Evolutionary conservation across 176 grass and related monocot species (phyloP).

Genomic region (Eleusine indica): DNA sequence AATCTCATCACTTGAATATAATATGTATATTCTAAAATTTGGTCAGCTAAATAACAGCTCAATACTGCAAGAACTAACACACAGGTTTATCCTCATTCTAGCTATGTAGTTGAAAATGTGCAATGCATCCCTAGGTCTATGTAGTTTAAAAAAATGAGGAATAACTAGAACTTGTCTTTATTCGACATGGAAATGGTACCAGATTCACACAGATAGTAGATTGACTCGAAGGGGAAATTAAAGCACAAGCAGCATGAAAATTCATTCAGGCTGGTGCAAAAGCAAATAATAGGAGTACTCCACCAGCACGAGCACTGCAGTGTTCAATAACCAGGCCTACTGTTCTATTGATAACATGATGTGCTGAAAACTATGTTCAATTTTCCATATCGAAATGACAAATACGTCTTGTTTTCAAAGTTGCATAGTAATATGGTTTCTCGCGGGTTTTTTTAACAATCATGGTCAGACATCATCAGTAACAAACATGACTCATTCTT

Average conservation of each 20-base stretch:
- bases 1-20: not conserved
- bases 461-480: conserved; percentile 20
- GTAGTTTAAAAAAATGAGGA: conserved; percentile 4
- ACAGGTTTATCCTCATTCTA: not conserved
- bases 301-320: not conserved
- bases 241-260: not conserved
- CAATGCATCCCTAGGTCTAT: not conserved
- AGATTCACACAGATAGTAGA: not conserved
- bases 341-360: conserved; percentile 28
- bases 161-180: not conserved
- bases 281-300: conserved; percentile 6
- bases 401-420: conserved; percentile 1
- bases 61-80: not conserved
- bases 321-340: not conserved
- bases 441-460: not conserved
- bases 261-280: not conserved
- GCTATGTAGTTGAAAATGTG: not conserved
- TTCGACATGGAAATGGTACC: not conserved
- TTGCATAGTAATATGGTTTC: conserved; percentile 7
- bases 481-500: not conserved
- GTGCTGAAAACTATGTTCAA: not conserved
- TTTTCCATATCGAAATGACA: conserved; percentile 6
- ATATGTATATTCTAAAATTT: not conserved
- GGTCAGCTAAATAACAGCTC: not conserved
- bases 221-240: not conserved